Evolutionary conservation across 495 filamentous ascomycete species (phyloP).

Genomic region (Aspergillus homomorphus): DNA sequence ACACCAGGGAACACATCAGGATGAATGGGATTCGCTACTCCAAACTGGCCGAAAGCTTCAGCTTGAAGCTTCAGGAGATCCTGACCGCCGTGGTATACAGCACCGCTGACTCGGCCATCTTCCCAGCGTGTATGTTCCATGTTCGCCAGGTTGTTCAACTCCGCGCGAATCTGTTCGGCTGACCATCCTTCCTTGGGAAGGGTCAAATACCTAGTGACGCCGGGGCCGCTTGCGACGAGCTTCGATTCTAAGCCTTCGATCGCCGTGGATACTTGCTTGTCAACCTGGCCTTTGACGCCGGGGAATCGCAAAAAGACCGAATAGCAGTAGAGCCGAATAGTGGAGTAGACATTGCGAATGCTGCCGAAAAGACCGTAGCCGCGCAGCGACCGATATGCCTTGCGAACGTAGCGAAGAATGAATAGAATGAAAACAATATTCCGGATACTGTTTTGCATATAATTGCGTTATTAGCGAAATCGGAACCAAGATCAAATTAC

Average conservation of each 20-base stretch:
- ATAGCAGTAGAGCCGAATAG: slow-evolving; percentile 68
- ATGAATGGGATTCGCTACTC: slow-evolving; percentile 97
- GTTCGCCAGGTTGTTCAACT: slow-evolving; percentile 71
- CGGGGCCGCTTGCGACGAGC: slow-evolving; percentile 70
- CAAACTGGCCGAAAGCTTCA: slow-evolving; percentile 89
- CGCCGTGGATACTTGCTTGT: slow-evolving; percentile 70
- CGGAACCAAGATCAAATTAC: background rate
- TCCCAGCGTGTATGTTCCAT: slow-evolving; percentile 98
- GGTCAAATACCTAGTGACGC: slow-evolving; percentile 66
- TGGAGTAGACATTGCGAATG: slow-evolving; percentile 65
- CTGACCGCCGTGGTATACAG: slow-evolving; percentile 93
- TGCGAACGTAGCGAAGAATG: slow-evolving; percentile 80
- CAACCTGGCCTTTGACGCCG: slow-evolving; percentile 76
- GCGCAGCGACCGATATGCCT: slow-evolving; percentile 74
- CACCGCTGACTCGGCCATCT: slow-evolving; percentile 89
- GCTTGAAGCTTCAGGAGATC: slow-evolving; percentile 80
- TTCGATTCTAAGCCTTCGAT: slow-evolving; percentile 70
- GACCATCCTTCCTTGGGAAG: slow-evolving; percentile 87
- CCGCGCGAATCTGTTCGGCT: slow-evolving; percentile 70
- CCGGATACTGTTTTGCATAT: slow-evolving; percentile 54
- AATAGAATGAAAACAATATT: slow-evolving; percentile 91
- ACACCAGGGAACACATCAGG: slow-evolving; percentile 98
- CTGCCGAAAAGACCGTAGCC: slow-evolving; percentile 86
- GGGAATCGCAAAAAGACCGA: slow-evolving; percentile 82
- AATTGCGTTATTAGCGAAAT: background rate